Evolutionary conservation across 345 rosid genomes (phyloP).

Genomic region (Citropsis articulata): DNA sequence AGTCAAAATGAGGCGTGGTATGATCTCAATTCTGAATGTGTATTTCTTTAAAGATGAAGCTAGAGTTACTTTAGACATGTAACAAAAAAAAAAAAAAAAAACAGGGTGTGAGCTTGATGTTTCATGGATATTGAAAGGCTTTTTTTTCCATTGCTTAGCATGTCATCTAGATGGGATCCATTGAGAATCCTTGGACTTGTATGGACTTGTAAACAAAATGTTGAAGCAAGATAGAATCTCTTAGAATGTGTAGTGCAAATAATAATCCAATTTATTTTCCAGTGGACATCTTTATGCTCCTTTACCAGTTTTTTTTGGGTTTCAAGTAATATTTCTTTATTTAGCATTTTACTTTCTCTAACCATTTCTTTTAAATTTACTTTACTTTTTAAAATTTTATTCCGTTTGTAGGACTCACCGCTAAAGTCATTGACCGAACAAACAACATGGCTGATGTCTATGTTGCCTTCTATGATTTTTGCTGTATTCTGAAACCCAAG

Average conservation of each 20-base stretch:
- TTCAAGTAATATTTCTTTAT: background rate
- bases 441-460: conserved; percentile 87
- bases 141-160: background rate
- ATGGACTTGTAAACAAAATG: background rate
- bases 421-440: conserved; percentile 77
- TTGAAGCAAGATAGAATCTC: background rate
- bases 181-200: background rate
- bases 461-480: conserved; percentile 79
- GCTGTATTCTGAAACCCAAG: conserved; percentile 71
- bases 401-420: conserved; percentile 71
- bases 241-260: background rate
- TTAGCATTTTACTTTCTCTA: background rate
- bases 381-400: background rate
- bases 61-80: background rate
- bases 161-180: background rate
- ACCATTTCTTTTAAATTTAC: background rate
- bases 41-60: conserved; percentile 4
- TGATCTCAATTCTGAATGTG: conserved; percentile 19
- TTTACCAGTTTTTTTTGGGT: background rate
- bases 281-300: background rate
- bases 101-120: background rate
- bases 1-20: conserved; percentile 97
- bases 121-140: background rate
- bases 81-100: background rate
- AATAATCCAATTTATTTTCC: background rate